Percentiles rank a stretch among this genome's conserved stretches.
phyloP scores from a whole-genome alignment of 2,329 filamentous ascomycete species.

The Alternaria hordeiaustralica region DNA sequence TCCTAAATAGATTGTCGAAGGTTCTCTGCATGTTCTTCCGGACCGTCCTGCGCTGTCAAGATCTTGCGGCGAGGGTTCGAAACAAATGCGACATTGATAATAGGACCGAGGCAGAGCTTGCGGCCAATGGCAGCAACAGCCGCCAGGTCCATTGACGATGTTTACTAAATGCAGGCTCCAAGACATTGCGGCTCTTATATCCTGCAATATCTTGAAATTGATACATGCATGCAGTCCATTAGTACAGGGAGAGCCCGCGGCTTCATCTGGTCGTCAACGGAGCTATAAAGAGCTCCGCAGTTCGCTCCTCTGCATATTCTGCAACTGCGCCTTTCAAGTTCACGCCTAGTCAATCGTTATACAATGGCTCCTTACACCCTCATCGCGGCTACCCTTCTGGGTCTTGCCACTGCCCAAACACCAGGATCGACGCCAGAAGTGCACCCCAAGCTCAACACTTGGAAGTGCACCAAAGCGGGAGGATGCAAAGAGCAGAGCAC shows the following conservation, averaged over 20 bases:
- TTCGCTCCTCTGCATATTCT: background rate
- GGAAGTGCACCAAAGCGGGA: constrained; percentile 57
- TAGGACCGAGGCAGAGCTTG: constrained; percentile 4
- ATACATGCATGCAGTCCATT: background rate
- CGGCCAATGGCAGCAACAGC: constrained; percentile 7
- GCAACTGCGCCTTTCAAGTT: background rate
- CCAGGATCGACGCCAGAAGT: constrained; percentile 50
- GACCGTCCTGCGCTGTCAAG: background rate
- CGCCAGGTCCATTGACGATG: background rate
- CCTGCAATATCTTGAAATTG: background rate
- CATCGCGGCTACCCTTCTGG: constrained; percentile 34
- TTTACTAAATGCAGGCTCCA: background rate
- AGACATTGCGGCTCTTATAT: constrained; percentile 14
- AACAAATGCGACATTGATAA: constrained; percentile 10
- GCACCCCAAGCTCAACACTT: constrained; percentile 61
- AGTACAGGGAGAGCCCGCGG: background rate
- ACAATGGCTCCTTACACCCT: constrained; percentile 36
- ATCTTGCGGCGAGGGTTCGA: constrained; percentile 9
- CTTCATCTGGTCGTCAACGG: background rate
- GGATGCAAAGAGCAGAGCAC: constrained; percentile 59
- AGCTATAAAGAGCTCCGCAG: background rate
- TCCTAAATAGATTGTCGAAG: constrained; percentile 9
- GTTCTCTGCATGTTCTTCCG: constrained; percentile 15
- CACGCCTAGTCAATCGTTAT: background rate
- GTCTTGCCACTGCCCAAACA: constrained; percentile 39